A percentile compares a stretch with the other conserved stretches of the same genome.
Evolutionary conservation across 768 basidiomycete species (phyloP).

Genomic region (Lactarius hatsudake): DNA sequence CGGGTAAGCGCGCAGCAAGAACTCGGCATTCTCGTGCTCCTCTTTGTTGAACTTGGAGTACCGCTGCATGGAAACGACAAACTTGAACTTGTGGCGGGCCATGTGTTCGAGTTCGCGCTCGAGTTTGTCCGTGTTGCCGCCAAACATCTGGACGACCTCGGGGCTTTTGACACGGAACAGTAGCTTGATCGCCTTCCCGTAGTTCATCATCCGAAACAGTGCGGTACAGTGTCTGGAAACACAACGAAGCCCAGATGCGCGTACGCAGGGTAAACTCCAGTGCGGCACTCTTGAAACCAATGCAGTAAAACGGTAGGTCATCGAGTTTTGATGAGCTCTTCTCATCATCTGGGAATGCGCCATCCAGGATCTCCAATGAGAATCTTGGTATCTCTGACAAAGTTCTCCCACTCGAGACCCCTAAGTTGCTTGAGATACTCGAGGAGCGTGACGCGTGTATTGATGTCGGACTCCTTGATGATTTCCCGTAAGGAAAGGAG

Average conservation of each 20-base stretch:
- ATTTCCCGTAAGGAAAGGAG: conserved; percentile 95
- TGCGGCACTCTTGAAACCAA: conserved; percentile 98
- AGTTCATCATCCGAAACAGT: conserved; percentile 99
- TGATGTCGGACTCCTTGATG: conserved; percentile 97
- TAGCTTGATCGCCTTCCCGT: conserved; percentile 98
- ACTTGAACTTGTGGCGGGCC: conserved; percentile 98
- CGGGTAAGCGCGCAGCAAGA: conserved; percentile 93
- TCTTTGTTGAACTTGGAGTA: conserved; percentile 99
- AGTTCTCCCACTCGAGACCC: conserved; percentile 65
- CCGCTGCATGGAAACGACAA: conserved; percentile 98
- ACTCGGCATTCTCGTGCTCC: conserved; percentile 98
- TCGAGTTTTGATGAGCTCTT: conserved; percentile 82
- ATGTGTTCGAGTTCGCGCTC: conserved; percentile 96
- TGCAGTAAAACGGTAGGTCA: conserved; percentile 95
- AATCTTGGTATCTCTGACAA: conserved; percentile 99
- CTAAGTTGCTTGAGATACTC: conserved; percentile 97
- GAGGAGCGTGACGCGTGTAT: conserved; percentile 92
- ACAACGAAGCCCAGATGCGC: conserved; percentile 97
- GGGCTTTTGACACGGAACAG: conserved; percentile 99
- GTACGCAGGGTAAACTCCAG: conserved; percentile 98
- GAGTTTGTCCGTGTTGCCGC: conserved; percentile 95
- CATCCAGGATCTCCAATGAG: conserved; percentile 82
- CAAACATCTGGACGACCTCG: conserved; percentile 95
- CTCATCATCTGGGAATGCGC: conserved; percentile 68
- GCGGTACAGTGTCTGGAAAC: conserved; percentile 96